Base-by-base conservation (phyloP, 1,139 yeast genomes). In the Scheffersomyces cryptocercus region DNA sequence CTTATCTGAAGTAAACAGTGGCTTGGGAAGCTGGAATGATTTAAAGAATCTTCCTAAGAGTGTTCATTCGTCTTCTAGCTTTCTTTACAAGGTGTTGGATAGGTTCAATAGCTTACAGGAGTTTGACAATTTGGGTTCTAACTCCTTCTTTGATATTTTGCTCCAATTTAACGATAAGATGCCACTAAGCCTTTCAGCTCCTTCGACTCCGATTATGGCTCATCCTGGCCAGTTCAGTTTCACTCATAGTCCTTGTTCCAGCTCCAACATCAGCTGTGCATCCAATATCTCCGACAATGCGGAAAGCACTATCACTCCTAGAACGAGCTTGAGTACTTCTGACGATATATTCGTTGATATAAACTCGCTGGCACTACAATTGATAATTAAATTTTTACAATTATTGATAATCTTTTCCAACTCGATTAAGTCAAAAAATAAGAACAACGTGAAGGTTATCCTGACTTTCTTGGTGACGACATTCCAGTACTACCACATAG, bases 151-250 rank as follows among this genome's bases (percentile, higher is more conserved):
- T 44, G 74, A 70, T 44, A 58, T 73, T 24, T 44, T 73, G 12
- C 48, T 60, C 35, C 77, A 72, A 47, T 55, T 73, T 30, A 70
- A 70, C 51, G 79, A 73, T 54, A 64, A 62, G 43, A 58, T 71
- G 37, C 78, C 78, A 0, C 62, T 73, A 48, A 70, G 77, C 54
- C 59, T 73, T 40, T 68, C 75, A 13, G 78, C 79, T 6, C 77
- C 78, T 5, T 62, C 73, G 1, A 73, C 78, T 6, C 78, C 79
- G 15, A 58, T 72, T 9, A 44, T 68, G 26, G 46, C 50, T 9
- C 68, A 59, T 41, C 49, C 52, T 13, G 43, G 42, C 5, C 47
- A 41, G 4, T 52, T 52, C 35, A 44, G 36, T 31, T 42, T 45
- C 16, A 38, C 41, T 32, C 37, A 31, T n/a, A 45, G 48, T 13